Conservation (phyloP, 2,329 filamentous ascomycete species). For the Amphichorda felina region DNA sequence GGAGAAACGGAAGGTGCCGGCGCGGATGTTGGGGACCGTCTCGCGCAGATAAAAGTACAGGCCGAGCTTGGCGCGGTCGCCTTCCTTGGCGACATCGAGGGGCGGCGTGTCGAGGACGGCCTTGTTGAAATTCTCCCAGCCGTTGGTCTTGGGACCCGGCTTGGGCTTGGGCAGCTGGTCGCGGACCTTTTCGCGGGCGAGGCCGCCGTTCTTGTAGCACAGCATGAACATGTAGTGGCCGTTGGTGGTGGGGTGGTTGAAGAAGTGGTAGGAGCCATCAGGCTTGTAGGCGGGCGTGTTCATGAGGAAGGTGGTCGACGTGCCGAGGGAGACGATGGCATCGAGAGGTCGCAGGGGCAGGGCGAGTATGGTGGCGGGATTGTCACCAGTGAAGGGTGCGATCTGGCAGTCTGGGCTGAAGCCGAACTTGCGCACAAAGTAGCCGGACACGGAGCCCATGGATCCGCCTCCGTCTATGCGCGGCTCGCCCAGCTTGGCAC, state of each 20-base stretch:
- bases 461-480: slow-evolving; percentile 68
- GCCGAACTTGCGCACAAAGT: slow-evolving; percentile 70
- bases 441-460: slow-evolving; percentile 63
- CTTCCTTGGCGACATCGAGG: slow-evolving; percentile 45
- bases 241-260: slow-evolving; percentile 87
- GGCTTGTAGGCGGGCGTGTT: slow-evolving; percentile 85
- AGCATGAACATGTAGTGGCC: slow-evolving; percentile 99
- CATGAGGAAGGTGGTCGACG: slow-evolving; percentile 96
- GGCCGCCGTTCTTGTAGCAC: slow-evolving; percentile 96
- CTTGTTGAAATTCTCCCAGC: slow-evolving; percentile 75
- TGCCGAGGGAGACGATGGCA: slow-evolving; percentile 89
- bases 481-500: slow-evolving; percentile 68
- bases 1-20: slow-evolving; percentile 78
- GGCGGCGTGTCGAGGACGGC: slow-evolving; percentile 56
- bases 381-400: slow-evolving; percentile 87
- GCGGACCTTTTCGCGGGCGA: slow-evolving; percentile 82
- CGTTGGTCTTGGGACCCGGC: slow-evolving; percentile 27
- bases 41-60: slow-evolving; percentile 94
- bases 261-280: slow-evolving; percentile 88
- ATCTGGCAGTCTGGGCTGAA: slow-evolving; percentile 67
- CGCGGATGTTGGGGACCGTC: slow-evolving; percentile 82
- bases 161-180: slow-evolving; percentile 57
- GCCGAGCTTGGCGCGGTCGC: slow-evolving; percentile 64
- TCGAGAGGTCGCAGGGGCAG: slow-evolving; percentile 79
- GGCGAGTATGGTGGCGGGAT: slow-evolving; percentile 87